Evolutionary conservation across 2,329 filamentous ascomycete species (phyloP), one percentile per base, ranked within the genome.

Genomic region (Lasiodiplodia sp.): DNA sequence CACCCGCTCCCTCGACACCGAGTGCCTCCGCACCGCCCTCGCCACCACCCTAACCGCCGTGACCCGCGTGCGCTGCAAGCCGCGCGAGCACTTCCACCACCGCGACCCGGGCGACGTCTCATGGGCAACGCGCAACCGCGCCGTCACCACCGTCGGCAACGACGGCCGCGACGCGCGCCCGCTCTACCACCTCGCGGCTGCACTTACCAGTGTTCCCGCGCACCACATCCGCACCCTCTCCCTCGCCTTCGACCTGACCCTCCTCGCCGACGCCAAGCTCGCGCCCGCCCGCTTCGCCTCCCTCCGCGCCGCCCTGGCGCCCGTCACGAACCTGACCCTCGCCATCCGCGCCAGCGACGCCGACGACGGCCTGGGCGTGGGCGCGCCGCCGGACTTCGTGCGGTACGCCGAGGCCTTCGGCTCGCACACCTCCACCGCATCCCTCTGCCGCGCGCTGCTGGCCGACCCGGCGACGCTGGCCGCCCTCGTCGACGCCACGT

Each of bases 191-290:
- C 64, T 66, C 64, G 18, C 25, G 51, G 34, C 51, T 2, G 23
- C 34, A 23, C 5, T 34, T 5, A 34, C 51, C 14, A 16, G 23
- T 25, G 14, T 11, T 4, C 18, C 38, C 51, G 3, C 49, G 18
- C 25, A 40, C 31, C 12, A 38, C 51, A 57, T 66, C 64, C 64
- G 51, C 64, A 57, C 51, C 14, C 51, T 66, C 11, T 16, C 31
- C 64, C 64, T 66, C 11, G 4, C n/a, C 12, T 28, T 66, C 23
- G 51, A 66, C 37, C 4, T 57, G 51, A n/a, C 21, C 16, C 53
- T 66, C 18, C 64, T 66, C 51, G 47, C 16, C 31, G 64, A 44
- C 64, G 64, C 31, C 16, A 14, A 18, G 8, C 14, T 16, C n/a
- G 18, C 14, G 18, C 51, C 64, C n/a, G 5, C 10, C 8, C 64